phyloP scores from a whole-genome alignment of 1,139 yeast species.

The Yamadazyma atlantica region DNA sequence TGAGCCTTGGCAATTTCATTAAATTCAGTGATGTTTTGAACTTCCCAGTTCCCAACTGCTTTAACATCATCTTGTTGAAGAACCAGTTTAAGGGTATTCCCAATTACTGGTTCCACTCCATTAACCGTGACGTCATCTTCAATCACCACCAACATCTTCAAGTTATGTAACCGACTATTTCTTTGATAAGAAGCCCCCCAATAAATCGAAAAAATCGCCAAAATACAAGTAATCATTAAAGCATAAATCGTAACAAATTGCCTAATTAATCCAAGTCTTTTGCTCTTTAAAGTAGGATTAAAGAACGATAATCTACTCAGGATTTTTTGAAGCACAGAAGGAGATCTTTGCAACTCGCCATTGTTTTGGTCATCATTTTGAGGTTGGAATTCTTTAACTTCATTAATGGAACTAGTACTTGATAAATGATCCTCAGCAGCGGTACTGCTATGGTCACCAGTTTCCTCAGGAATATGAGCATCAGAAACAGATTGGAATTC shows the following conservation, averaged over 20 bases:
- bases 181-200: conserved; percentile 46
- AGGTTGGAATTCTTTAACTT: conserved; percentile 10
- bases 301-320: conserved; percentile 25
- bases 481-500: too few relatives aligned
- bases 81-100: conserved; percentile 22
- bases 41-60: conserved; percentile 40
- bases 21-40: conserved; percentile 28
- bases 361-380: not conserved
- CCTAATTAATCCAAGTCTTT: conserved; percentile 20
- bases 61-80: conserved; percentile 20
- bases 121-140: conserved; percentile 31
- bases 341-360: conserved; percentile 9
- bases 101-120: conserved; percentile 33
- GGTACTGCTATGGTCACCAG: not conserved
- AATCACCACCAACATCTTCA: conserved; percentile 41
- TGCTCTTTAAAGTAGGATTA: conserved; percentile 21
- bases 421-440: too few relatives aligned
- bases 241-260: conserved; percentile 19
- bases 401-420: conserved; percentile 1
- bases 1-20: conserved; percentile 27
- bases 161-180: conserved; percentile 25
- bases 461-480: not conserved
- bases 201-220: conserved; percentile 38
- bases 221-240: conserved; percentile 28
- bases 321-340: conserved; percentile 13